Evolutionary conservation across 768 basidiomycete species (phyloP), one percentile per base, ranked within the genome.

Genomic region (Astraeus odoratus): DNA sequence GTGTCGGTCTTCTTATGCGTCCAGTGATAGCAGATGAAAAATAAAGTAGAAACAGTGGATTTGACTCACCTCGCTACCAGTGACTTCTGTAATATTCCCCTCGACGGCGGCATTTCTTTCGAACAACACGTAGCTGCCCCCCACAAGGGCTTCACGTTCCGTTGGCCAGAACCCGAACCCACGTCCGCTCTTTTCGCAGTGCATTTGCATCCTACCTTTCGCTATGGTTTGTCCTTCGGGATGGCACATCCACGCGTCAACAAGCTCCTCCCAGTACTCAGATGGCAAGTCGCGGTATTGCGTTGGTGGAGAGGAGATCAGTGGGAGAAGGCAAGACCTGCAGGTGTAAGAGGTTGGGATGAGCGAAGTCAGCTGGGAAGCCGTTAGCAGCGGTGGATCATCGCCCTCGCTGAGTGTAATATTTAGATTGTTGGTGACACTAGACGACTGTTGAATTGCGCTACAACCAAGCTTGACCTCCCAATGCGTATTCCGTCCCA

Each of bases 191-290:
- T 23, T 39, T 18, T 35, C 42, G 2, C 45, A 36, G 8, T 15
- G 18, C 1, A 45, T 41, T 12, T 48, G 39, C 67, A 70, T 51
- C 1, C 73, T 70, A 51, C 75, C 75, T 49, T 76, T 71, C 41
- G 76, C 65, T 39, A 97, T 69, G 34, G 77, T 81, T 67, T 95
- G 92, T 26, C 51, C 60, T 57, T 96, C 92, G 8, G 81, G 64
- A 63, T 97, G 95, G 56, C 95, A 98, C 86, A 98, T 92, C 95
- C 95, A 98, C 6, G 93, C 86, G 51, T 97, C 95, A 16, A 98
- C 80, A 13, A 98, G 80, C 61, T 98, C 95, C 51, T 91, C 85
- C 95, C 95, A 98, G 56, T 98, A 86, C 59, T 97, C 94, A 4
- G 89, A 93, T 3, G 95, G 95, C 10, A 98, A 70, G 58, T 96